Evolutionary conservation across 179 eudicot genomes (phyloP).

Genomic region (Silene noctiflora): DNA sequence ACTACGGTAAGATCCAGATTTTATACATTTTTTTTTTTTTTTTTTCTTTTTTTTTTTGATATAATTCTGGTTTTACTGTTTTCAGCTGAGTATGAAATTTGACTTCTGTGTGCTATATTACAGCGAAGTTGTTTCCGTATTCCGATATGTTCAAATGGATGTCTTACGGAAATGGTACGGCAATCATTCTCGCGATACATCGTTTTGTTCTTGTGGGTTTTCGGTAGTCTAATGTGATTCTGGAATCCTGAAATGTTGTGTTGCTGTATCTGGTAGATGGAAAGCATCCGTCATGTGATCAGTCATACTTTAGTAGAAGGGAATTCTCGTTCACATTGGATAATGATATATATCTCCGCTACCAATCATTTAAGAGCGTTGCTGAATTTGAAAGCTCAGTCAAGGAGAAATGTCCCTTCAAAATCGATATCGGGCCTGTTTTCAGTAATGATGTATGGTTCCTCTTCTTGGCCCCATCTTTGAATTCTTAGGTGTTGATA

Average conservation of each 20-base stretch:
- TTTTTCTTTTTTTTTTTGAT: not conserved
- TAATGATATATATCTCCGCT: constrained; percentile 69
- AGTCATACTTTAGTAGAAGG: constrained; percentile 73
- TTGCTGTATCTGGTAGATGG: constrained; percentile 53
- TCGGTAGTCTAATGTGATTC: not conserved
- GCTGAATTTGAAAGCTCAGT: constrained; percentile 72
- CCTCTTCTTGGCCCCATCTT: not conserved
- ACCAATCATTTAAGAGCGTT: constrained; percentile 64
- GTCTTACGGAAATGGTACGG: constrained; percentile 86
- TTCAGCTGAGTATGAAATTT: not conserved
- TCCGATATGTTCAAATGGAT: constrained; percentile 81
- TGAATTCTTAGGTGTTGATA: not conserved
- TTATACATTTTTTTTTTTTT: not conserved
- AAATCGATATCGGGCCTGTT: constrained; percentile 93
- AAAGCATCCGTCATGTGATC: constrained; percentile 86
- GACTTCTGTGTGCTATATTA: not conserved
- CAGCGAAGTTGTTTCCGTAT: constrained; percentile 86
- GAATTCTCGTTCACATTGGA: constrained; percentile 84
- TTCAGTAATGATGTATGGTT: constrained; percentile 79
- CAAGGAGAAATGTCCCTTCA: constrained; percentile 79
- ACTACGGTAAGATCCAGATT: constrained; percentile 46
- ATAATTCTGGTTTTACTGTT: not conserved
- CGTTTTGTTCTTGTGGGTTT: not conserved
- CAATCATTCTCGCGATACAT: not conserved
- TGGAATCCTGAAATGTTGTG: not conserved